Conservation (phyloP, 371 early-diverging fungal species). For the Lichtheimia ornata region DNA sequence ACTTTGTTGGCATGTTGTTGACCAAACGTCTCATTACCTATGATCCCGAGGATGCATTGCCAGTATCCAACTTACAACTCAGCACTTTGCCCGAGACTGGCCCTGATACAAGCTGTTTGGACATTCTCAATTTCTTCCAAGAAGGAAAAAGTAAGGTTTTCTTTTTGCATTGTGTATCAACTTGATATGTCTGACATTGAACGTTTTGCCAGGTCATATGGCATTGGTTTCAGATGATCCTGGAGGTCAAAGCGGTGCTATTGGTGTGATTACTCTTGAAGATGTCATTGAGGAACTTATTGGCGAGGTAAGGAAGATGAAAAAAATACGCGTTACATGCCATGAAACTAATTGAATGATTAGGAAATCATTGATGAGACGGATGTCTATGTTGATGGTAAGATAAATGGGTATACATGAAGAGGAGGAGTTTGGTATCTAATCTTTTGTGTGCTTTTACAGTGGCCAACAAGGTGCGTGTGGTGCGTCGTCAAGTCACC, state of each 20-base stretch:
- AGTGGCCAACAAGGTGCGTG: constrained; percentile 45
- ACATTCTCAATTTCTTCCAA: constrained; percentile 93
- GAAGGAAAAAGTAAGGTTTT: constrained; percentile 77
- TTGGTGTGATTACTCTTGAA: constrained; percentile 96
- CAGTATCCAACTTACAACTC: constrained; percentile 69
- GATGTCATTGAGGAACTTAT: constrained; percentile 98
- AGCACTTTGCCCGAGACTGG: constrained; percentile 75
- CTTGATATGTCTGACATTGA: background rate
- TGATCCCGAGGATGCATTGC: constrained; percentile 82
- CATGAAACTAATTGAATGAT: constrained; percentile 8
- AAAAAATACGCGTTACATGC: background rate
- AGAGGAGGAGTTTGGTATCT: no score
- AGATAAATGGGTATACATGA: background rate
- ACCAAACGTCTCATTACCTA: constrained; percentile 85
- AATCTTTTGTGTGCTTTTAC: background rate
- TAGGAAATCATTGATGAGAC: constrained; percentile 94
- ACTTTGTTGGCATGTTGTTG: constrained; percentile 87
- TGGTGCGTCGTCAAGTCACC: constrained; percentile 38
- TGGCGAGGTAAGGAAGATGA: constrained; percentile 57
- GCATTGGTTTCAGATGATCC: constrained; percentile 71
- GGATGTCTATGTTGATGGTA: constrained; percentile 87
- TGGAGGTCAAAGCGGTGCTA: constrained; percentile 46
- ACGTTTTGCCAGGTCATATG: constrained; percentile 55
- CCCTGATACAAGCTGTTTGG: constrained; percentile 77
- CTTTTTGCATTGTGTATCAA: background rate